Evolutionary conservation across 169 alveolate genomes (phyloP).

Genomic region (Plasmodium coatneyi): DNA sequence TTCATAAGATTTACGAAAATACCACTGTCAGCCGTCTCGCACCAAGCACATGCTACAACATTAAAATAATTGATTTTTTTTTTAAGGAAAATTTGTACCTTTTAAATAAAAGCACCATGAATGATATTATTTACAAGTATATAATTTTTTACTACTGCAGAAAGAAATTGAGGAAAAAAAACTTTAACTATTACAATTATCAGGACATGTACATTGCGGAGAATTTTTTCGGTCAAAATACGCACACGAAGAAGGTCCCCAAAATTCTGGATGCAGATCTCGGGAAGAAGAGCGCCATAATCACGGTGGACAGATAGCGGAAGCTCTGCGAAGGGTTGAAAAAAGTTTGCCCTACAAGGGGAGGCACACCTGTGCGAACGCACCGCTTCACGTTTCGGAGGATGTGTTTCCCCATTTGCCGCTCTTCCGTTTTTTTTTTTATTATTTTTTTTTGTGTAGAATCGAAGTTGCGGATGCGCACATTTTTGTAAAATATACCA

Average conservation of each 20-base stretch:
- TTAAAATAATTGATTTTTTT: slow-evolving; percentile 28
- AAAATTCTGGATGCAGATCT: slow-evolving; percentile 30
- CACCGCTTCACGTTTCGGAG: no score
- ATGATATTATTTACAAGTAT: slow-evolving; percentile 50
- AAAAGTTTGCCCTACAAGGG: no score
- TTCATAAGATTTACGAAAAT: slow-evolving; percentile 47
- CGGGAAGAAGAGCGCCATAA: slow-evolving; percentile 41
- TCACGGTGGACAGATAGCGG: slow-evolving; percentile 47
- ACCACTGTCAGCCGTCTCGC: background rate
- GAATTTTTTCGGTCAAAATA: slow-evolving; percentile 39
- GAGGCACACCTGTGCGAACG: no score
- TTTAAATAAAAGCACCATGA: slow-evolving; percentile 33
- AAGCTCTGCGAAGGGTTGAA: no score
- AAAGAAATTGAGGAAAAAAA: slow-evolving; percentile 48
- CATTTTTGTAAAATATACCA: no score
- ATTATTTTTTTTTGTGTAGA: no score
- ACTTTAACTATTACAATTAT: slow-evolving; percentile 40
- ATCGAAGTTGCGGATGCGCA: no score
- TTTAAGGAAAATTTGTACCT: slow-evolving; percentile 24
- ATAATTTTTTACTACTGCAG: slow-evolving; percentile 27
- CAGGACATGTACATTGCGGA: slow-evolving; percentile 54
- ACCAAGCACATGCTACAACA: slow-evolving; percentile 30
- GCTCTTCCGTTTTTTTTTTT: no score
- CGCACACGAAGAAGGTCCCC: slow-evolving; percentile 66
- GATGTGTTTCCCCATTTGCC: no score